Evolutionary conservation across 495 filamentous ascomycete genomes (phyloP), one percentile per base, ranked within the genome.

Genomic region (Penicillium goetzii): DNA sequence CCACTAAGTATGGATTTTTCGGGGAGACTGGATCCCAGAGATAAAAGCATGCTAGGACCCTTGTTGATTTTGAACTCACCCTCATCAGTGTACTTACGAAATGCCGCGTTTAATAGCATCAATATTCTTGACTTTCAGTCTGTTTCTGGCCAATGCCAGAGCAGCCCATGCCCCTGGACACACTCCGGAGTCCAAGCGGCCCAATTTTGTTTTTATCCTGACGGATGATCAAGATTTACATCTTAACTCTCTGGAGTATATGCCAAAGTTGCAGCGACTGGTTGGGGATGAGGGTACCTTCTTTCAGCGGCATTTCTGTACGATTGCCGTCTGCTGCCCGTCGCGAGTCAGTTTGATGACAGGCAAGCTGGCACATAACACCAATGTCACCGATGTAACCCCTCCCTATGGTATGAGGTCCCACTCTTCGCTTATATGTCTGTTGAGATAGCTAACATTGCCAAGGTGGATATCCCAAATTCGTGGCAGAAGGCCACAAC

Each of bases 161-260:
- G 36, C 36, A 17, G 36, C 15, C 36, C 36, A 40, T 40, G 36
- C 36, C 14, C 36, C 36, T 17, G 36, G 36, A 15, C 36, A 40
- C 6, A 40, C 2, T 11, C 33, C 5, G 15, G 70, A 67, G 19
- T 62, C 70, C 23, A 72, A 68, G 45, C 56, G 65, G 61, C 83
- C 84, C 0, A 88, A 88, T 61, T 83, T 88, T 59, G 76, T 89
- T 28, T 87, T 89, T 63, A 76, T 89, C 59, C 66, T 89, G 28
- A 87, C 85, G 0, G 87, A 89, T 64, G 85, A 89, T 69, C 87
- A 89, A 54, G 86, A 85, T 57, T 70, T 84, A 50, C 79, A 85
- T 71, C 75, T 89, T 61, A 74, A 81, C 33, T 84, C 84, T 0
- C 67, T 88, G 17, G 80, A 87, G 14, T 81, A 87, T 55, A 80